Percentiles rank a stretch among this genome's conserved stretches.
These are phyloP conservation scores for Collybia mongolica DNA, from an alignment of 768 basidiomycete genomes.

Conservation along the genomic window DNA sequence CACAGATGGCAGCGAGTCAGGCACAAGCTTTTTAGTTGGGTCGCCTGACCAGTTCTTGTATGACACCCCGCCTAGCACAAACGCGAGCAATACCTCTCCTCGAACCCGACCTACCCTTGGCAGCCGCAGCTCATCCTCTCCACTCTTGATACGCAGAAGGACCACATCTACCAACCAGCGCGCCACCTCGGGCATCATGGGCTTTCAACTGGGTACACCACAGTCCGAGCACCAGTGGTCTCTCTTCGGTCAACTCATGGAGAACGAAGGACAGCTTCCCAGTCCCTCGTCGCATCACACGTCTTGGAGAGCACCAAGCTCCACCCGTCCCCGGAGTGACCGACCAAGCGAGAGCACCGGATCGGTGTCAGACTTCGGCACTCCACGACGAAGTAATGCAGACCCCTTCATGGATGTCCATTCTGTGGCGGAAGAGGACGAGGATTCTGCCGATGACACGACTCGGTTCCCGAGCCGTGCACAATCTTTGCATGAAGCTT, in stretches of 20 bases:
- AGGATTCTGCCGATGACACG: background rate
- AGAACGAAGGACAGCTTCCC: conserved; percentile 53
- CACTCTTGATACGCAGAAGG: conserved; percentile 11
- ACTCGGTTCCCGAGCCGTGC: background rate
- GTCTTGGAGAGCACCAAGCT: conserved; percentile 8
- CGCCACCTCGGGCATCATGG: conserved; percentile 11
- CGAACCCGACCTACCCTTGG: conserved; percentile 14
- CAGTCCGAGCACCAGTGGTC: conserved; percentile 51
- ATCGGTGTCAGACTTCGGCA: background rate
- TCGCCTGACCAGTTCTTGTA: conserved; percentile 22
- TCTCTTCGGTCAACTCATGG: conserved; percentile 70
- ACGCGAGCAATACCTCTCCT: conserved; percentile 1
- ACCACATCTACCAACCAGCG: conserved; percentile 10
- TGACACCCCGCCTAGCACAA: conserved; percentile 1
- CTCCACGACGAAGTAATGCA: conserved; percentile 3
- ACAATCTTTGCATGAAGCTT: conserved; percentile 1
- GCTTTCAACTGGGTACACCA: conserved; percentile 9
- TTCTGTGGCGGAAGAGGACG: conserved; percentile 3
- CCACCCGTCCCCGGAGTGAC: background rate
- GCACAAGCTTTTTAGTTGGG: conserved; percentile 16
- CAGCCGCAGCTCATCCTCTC: conserved; percentile 20
- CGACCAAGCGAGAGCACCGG: background rate
- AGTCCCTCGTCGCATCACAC: conserved; percentile 6
- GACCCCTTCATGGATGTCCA: conserved; percentile 13
- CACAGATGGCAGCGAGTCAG: background rate